Evolutionary conservation across 352 stramenopile species (phyloP).

Genomic region (Globisporangium cystogenes): DNA sequence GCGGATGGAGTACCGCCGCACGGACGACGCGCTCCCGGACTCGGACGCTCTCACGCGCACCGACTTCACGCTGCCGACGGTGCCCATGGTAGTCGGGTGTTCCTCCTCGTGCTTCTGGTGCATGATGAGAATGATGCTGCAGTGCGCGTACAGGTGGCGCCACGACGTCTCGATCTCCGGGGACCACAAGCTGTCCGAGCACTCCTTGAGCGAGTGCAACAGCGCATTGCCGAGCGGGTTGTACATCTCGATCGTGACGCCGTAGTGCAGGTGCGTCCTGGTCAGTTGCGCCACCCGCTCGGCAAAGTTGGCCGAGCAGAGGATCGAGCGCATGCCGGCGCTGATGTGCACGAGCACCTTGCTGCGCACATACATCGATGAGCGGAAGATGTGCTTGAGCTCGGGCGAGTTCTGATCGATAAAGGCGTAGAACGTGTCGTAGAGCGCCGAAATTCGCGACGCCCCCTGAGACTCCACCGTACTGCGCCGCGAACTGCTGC

Average conservation of each 20-base stretch:
- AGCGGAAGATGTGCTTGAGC: slow-evolving; percentile 38
- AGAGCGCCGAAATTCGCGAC: slow-evolving; percentile 26
- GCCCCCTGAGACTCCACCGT: slow-evolving; percentile 11
- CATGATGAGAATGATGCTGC: slow-evolving; percentile 26
- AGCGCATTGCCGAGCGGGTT: slow-evolving; percentile 86
- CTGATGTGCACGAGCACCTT: slow-evolving; percentile 88
- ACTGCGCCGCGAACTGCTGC: slow-evolving; percentile 15
- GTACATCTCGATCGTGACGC: slow-evolving; percentile 85
- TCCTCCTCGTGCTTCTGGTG: slow-evolving; percentile 17
- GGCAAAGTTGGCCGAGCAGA: slow-evolving; percentile 42
- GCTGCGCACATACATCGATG: slow-evolving; percentile 54
- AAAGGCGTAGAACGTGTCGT: slow-evolving; percentile 44
- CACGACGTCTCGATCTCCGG: slow-evolving; percentile 34
- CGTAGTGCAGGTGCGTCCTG: slow-evolving; percentile 73
- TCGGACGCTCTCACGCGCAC: too few relatives aligned
- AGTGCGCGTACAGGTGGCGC: slow-evolving; percentile 34
- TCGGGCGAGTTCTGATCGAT: slow-evolving; percentile 35
- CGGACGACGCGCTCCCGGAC: too few relatives aligned
- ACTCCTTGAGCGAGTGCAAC: slow-evolving; percentile 65
- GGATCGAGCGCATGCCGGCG: slow-evolving; percentile 33
- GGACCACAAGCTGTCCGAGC: slow-evolving; percentile 31
- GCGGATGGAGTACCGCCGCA: slow-evolving; percentile 4
- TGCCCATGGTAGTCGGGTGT: neutral
- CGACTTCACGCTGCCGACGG: slow-evolving; percentile 2
- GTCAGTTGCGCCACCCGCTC: slow-evolving; percentile 61